Conservation (phyloP, 192 early-diverging fungal genomes). For the Phycomyces blakesleeanus region DNA sequence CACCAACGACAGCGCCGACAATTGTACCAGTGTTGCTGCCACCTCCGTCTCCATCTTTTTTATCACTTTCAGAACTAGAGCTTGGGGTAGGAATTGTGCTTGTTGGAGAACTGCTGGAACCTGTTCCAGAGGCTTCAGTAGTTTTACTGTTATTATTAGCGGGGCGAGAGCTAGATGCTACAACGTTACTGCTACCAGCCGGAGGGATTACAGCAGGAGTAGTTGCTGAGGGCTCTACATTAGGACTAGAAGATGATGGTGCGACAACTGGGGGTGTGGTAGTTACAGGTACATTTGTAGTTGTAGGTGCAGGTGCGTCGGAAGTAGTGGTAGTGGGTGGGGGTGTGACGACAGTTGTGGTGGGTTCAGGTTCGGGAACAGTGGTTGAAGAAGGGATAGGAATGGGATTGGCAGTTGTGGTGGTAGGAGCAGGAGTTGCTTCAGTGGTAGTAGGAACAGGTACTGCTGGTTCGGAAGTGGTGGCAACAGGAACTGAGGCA, state of each 20-base stretch:
- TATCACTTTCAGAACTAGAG: background rate
- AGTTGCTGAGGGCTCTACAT: background rate
- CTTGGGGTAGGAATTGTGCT: background rate
- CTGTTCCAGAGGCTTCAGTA: too few relatives aligned
- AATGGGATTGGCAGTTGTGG: background rate
- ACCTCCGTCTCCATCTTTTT: background rate
- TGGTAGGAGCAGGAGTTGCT: background rate
- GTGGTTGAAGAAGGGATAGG: slow-evolving; percentile 1
- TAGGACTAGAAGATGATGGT: background rate
- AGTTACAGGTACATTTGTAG: slow-evolving; percentile 6
- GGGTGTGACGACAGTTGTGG: background rate
- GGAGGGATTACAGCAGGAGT: background rate
- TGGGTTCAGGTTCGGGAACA: slow-evolving; percentile 1
- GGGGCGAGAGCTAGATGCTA: background rate
- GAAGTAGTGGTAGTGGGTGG: slow-evolving; percentile 1
- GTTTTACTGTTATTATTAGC: too few relatives aligned
- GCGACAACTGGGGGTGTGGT: slow-evolving; percentile 6
- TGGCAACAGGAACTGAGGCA: background rate
- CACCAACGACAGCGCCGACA: slow-evolving; percentile 18
- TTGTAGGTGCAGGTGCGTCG: background rate
- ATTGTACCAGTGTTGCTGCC: slow-evolving; percentile 18
- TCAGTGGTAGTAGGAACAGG: background rate
- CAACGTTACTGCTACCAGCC: background rate
- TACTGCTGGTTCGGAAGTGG: background rate
- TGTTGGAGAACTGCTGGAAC: background rate